Percentiles rank a stretch among this genome's conserved stretches.
Conservation (phyloP, 805 yeast genomes). For the Aciculoconidium aculeatum region DNA sequence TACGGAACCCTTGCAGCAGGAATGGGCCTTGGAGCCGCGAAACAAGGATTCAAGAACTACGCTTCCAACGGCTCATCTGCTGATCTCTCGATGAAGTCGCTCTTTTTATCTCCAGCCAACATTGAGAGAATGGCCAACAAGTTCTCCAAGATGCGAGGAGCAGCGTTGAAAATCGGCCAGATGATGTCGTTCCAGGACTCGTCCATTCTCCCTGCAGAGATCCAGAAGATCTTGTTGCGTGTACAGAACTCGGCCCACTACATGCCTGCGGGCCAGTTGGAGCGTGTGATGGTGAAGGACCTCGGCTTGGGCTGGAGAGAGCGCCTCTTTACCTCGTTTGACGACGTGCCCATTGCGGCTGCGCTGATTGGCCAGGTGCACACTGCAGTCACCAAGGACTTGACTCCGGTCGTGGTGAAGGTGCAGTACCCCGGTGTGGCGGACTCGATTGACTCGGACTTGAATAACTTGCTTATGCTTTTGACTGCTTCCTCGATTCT, state of each 20-base stretch:
- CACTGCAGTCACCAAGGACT: slow-evolving; percentile 61
- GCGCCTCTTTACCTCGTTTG: slow-evolving; percentile 62
- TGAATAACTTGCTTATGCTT: slow-evolving; percentile 76
- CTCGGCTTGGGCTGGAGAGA: slow-evolving; percentile 77
- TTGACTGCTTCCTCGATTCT: slow-evolving; percentile 80
- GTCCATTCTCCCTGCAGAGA: slow-evolving; percentile 74
- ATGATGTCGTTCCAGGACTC: slow-evolving; percentile 93
- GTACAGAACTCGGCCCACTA: slow-evolving; percentile 95
- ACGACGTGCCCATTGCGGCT: slow-evolving; percentile 90
- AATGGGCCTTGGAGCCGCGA: slow-evolving; percentile 77
- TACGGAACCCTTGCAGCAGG: slow-evolving; percentile 92
- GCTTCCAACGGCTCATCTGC: slow-evolving; percentile 45
- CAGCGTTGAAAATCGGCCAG: slow-evolving; percentile 96
- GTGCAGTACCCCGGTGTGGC: slow-evolving; percentile 98
- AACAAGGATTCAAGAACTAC: slow-evolving; percentile 67
- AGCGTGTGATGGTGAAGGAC: slow-evolving; percentile 63
- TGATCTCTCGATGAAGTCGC: slow-evolving; percentile 44
- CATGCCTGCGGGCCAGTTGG: slow-evolving; percentile 91
- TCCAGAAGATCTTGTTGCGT: slow-evolving; percentile 70
- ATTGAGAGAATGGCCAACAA: slow-evolving; percentile 84
- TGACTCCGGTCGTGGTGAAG: slow-evolving; percentile 82
- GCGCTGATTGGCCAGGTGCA: slow-evolving; percentile 98
- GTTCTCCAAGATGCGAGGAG: slow-evolving; percentile 95
- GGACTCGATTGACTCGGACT: slow-evolving; percentile 87
- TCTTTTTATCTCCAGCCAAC: slow-evolving; percentile 74